phyloP scores from a whole-genome alignment of 768 basidiomycete genomes.

The Serpula lacrymans region DNA sequence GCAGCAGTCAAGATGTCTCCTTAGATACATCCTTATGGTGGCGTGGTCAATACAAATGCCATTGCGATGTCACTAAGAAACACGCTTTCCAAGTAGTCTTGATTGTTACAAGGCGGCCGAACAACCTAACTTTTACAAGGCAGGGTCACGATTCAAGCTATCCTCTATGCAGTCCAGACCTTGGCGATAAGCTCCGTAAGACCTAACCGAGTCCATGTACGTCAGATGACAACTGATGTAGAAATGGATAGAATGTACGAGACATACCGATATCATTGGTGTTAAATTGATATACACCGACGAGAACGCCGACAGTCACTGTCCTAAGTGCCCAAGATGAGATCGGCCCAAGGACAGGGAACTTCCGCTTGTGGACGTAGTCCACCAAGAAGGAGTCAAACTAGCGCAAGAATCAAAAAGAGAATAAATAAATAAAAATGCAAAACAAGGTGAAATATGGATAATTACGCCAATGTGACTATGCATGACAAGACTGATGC shows the following conservation, averaged over 20 bases:
- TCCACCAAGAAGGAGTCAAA: slow-evolving; percentile 79
- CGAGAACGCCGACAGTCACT: slow-evolving; percentile 75
- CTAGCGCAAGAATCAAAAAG: slow-evolving; percentile 31
- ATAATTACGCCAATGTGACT: slow-evolving; percentile 87
- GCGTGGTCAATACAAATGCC: too few species aligned
- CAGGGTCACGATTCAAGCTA: background rate
- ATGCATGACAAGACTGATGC: slow-evolving; percentile 85
- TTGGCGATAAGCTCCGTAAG: slow-evolving; percentile 81
- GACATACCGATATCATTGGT: slow-evolving; percentile 93
- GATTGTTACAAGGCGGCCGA: too few species aligned
- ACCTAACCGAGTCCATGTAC: slow-evolving; percentile 42
- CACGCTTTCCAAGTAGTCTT: too few species aligned
- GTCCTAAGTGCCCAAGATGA: slow-evolving; percentile 74
- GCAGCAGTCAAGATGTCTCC: too few species aligned
- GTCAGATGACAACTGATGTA: background rate
- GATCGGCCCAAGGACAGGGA: slow-evolving; percentile 72
- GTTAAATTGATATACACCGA: slow-evolving; percentile 97
- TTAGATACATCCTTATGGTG: too few species aligned
- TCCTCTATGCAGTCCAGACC: slow-evolving; percentile 71
- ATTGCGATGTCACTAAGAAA: too few species aligned
- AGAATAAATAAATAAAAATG: background rate
- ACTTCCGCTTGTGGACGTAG: slow-evolving; percentile 93
- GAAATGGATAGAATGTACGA: background rate
- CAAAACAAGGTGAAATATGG: background rate
- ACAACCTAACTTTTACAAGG: too few species aligned